These are phyloP conservation scores for Ophiocordyceps australis DNA, from an alignment of 2,329 filamentous ascomycete species.

Conservation along the genomic window DNA sequence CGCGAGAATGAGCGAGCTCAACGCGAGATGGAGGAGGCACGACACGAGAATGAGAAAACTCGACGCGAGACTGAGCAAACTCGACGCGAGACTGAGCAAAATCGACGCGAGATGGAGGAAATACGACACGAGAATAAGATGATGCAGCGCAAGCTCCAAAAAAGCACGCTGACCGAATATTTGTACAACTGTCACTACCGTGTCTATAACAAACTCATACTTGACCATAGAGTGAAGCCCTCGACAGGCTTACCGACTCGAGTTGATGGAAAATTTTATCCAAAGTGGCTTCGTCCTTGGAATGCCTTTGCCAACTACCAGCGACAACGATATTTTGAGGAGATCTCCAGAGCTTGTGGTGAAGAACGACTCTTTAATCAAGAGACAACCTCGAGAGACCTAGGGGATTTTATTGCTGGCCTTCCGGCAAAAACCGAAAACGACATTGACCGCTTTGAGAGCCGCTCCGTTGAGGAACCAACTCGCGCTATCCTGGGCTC, in stretches of 20 bases:
- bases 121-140: not conserved
- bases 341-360: slow-evolving; percentile 2
- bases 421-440: not conserved
- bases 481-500: slow-evolving; percentile 2
- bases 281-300: slow-evolving; percentile 6
- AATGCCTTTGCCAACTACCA: slow-evolving; percentile 2
- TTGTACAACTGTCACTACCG: slow-evolving; percentile 5
- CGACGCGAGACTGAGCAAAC: slow-evolving; percentile 4
- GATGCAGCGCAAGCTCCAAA: slow-evolving; percentile 3
- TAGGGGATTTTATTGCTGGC: not conserved
- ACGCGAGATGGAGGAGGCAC: not conserved
- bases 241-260: slow-evolving; percentile 2
- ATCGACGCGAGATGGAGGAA: not conserved
- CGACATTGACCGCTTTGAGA: not conserved
- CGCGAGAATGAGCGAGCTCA: slow-evolving; percentile 1
- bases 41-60: no score
- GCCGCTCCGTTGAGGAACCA: slow-evolving; percentile 3
- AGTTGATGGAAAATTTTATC: slow-evolving; percentile 6
- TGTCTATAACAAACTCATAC: slow-evolving; percentile 3
- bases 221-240: slow-evolving; percentile 1
- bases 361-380: slow-evolving; percentile 4
- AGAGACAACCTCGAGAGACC: slow-evolving; percentile 1
- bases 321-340: slow-evolving; percentile 3
- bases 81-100: not conserved
- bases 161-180: slow-evolving; percentile 4